Evolutionary conservation across 305 asterid genomes (phyloP).

Genomic region (Solanum aculeatissimum): DNA sequence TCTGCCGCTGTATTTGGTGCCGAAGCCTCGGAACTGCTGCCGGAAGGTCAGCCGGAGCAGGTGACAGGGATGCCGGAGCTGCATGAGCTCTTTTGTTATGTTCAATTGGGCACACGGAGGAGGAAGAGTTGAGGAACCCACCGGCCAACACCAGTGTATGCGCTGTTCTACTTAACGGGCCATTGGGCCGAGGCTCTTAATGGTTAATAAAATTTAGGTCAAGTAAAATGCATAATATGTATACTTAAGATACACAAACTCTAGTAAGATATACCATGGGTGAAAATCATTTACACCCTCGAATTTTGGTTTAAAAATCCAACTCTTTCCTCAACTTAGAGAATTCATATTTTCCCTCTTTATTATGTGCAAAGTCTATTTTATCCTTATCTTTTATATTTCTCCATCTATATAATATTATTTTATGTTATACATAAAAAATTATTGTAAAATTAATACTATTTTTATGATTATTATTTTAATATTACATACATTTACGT

Average conservation of each 20-base stretch:
- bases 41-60: not conserved
- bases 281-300: too few species aligned
- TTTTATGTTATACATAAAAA: too few species aligned
- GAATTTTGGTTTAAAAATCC: too few species aligned
- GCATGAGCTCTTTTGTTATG: not conserved
- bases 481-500: too few species aligned
- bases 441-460: too few species aligned
- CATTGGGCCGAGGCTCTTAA: not conserved
- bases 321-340: too few species aligned
- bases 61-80: slow-evolving; percentile 3
- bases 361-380: too few species aligned
- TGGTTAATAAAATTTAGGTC: not conserved
- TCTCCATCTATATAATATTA: too few species aligned
- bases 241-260: not conserved
- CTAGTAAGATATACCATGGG: too few species aligned
- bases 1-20: slow-evolving; percentile 80
- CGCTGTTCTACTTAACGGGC: not conserved
- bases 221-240: not conserved
- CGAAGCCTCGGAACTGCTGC: slow-evolving; percentile 41
- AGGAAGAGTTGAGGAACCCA: not conserved
- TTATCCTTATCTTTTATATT: too few species aligned
- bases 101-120: not conserved
- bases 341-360: too few species aligned
- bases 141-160: not conserved
- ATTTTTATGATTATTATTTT: too few species aligned